phyloP scores from a whole-genome alignment of 2,329 filamentous ascomycete genomes.

The Cylindrodendrum hubeiense region DNA sequence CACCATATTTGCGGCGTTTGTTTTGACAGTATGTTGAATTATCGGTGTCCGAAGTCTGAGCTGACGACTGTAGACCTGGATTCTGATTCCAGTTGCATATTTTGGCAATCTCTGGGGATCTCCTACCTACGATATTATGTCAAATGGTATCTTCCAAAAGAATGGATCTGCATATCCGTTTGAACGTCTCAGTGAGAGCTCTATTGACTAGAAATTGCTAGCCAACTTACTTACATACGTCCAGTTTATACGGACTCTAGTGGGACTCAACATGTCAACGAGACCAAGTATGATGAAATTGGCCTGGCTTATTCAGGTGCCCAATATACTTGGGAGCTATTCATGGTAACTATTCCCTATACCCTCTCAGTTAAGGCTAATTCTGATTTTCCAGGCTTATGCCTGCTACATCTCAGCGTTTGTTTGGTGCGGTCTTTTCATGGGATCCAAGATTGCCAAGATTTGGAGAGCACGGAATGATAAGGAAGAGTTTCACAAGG shows the following conservation, averaged over 20 bases:
- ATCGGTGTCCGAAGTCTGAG: neutral
- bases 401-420: constrained; percentile 69
- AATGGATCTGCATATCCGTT: constrained; percentile 12
- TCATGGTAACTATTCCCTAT: constrained; percentile 56
- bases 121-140: constrained; percentile 65
- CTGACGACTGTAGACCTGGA: constrained; percentile 58
- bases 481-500: constrained; percentile 1
- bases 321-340: constrained; percentile 69
- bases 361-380: too few relatives aligned
- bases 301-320: constrained; percentile 69
- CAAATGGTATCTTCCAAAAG: constrained; percentile 62
- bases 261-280: constrained; percentile 59
- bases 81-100: constrained; percentile 69
- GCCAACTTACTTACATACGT: neutral
- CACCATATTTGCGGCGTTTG: constrained; percentile 66
- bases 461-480: constrained; percentile 6
- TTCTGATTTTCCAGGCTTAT: constrained; percentile 53
- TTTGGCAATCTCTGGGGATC: constrained; percentile 67
- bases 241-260: constrained; percentile 26
- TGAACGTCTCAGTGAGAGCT: constrained; percentile 42
- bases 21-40: constrained; percentile 48
- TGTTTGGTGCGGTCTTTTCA: constrained; percentile 70
- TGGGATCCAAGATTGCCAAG: constrained; percentile 59
- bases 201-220: too few relatives aligned
- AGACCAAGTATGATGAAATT: constrained; percentile 59